Base-by-base conservation (phyloP, 768 basidiomycete species). In the Podaxis rugospora region DNA sequence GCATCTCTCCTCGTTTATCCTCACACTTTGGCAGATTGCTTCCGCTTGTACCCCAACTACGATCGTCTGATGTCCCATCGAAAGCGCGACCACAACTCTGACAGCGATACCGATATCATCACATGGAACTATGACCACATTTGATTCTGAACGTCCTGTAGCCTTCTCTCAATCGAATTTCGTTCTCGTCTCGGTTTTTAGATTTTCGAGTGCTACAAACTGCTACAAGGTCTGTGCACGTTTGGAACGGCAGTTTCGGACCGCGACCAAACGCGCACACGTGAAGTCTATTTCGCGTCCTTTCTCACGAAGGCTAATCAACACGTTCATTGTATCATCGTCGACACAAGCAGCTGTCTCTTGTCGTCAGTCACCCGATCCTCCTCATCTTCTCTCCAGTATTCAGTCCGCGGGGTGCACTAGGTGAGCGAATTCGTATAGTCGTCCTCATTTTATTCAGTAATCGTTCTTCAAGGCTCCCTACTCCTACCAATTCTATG, bases 11-110 rank as follows among this genome's bases (percentile, higher is more conserved):
- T 39, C 25, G 25, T 3, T 16, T n/a, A 11, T 28, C 35, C 49
- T 60, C 35, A 61, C 16, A 56, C 9, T 55, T 9, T 32, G 49
- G 3, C 68, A 85, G 86, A 82, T 55, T 93, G 91, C 70, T 80
- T 81, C 68, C 85, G 89, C 27, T 76, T 93, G 44, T 91, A 88
- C 67, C 90, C 88, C 18, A 83, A 83, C 21, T 81, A 81, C 25
- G 89, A 90, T 23, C 80, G 85, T 2, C 71, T 92, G 5, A 84
- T 88, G 82, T 65, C 75, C 16, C 91, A 93, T 65, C 82, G 89
- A 52, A 89, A 84, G 66, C 84, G 88, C 51, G 90, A 91, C 67
- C 91, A 93, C 69, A 75, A 79, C 61, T 77, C 80, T 0, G 80
- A 83, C 36, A 83, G 84, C 25, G 77, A 81, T 10, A 69, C 72